phyloP scores from a whole-genome alignment of 768 basidiomycete species.

The Mycena metata region DNA sequence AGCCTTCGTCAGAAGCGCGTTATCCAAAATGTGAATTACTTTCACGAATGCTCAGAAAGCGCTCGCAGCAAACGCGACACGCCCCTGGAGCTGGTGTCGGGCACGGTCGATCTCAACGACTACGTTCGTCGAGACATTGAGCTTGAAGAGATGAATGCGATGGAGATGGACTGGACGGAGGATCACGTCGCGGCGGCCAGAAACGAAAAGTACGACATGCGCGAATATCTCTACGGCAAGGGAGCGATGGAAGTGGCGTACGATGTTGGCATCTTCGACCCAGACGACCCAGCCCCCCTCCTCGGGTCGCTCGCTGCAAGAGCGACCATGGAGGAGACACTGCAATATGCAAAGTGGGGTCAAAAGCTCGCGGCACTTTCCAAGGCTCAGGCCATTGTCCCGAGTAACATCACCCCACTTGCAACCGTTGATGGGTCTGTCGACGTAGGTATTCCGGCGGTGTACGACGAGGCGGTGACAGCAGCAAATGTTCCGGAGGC shows the following conservation, averaged over 20 bases:
- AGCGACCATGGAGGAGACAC: conserved; percentile 33
- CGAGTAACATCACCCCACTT: neutral
- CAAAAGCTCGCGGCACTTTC: neutral
- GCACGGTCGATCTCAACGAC: conserved; percentile 10
- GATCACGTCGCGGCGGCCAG: too few relatives aligned
- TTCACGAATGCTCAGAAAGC: conserved; percentile 45
- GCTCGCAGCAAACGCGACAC: conserved; percentile 12
- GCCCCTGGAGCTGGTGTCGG: neutral
- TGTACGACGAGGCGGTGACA: neutral
- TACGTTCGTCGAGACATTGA: neutral
- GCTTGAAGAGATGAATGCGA: too few relatives aligned
- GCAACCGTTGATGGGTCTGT: neutral
- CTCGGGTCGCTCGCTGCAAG: neutral
- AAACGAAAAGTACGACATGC: too few relatives aligned
- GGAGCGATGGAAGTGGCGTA: too few relatives aligned
- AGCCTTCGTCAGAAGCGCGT: neutral
- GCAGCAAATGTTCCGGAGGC: neutral
- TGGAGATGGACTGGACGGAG: too few relatives aligned
- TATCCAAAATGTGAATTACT: conserved; percentile 50
- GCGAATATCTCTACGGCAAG: too few relatives aligned
- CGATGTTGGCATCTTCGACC: neutral
- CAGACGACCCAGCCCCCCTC: neutral
- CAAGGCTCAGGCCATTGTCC: neutral
- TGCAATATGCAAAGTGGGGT: conserved; percentile 39
- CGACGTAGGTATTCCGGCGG: neutral